Base-by-base conservation (phyloP, 768 basidiomycete genomes). In the Phaeolepiota aurea region DNA sequence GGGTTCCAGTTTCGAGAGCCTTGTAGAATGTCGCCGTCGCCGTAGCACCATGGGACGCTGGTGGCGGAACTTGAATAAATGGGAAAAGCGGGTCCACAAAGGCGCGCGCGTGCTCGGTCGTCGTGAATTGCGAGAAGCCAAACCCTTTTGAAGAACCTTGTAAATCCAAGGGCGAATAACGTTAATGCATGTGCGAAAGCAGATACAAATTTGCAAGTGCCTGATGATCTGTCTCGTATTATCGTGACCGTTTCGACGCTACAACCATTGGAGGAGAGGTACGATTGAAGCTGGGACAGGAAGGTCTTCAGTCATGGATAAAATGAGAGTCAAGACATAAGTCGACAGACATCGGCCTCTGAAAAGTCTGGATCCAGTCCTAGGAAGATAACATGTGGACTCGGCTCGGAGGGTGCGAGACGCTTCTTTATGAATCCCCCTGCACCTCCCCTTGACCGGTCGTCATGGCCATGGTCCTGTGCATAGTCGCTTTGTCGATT, bases 171-270 rank as follows among this genome's bases (percentile, higher is more conserved):
- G 64, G 66, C 70, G 68, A 72, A 67, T 62, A 67, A 80, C 61
- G 82, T 87, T 68, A 89, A 87, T 82, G 78, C 66, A 70, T 68
- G 76, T 66, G 70, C 65, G 65, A 63, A 63, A 66, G 65, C 64
- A 75, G 59, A 81, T 79, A 79, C 73, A 77, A 84, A 84, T 69
- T 67, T 82, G 79, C 74, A 87, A 86, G 77, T 82, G 82, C 92
- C 92, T 77, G 94, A 84, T 76, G 79, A 75, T 79, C 87, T 87
- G 61, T 97, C 94, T 72, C 87, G 82, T 61, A 97, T 93, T 52
- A 98, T 93, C 54, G 91, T 97, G 54, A 88, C 86, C 44, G 84
- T 83, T 66, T 89, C 86, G 53, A 87, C 69, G 58, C 68, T 76
- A 68, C 79, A 88, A 40, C 80, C 79, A 54, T 82, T 69, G 45